Evolutionary conservation across 1,284 basidiomycete species (phyloP), one percentile per base, ranked within the genome.

Genomic region (Tilletia caries): DNA sequence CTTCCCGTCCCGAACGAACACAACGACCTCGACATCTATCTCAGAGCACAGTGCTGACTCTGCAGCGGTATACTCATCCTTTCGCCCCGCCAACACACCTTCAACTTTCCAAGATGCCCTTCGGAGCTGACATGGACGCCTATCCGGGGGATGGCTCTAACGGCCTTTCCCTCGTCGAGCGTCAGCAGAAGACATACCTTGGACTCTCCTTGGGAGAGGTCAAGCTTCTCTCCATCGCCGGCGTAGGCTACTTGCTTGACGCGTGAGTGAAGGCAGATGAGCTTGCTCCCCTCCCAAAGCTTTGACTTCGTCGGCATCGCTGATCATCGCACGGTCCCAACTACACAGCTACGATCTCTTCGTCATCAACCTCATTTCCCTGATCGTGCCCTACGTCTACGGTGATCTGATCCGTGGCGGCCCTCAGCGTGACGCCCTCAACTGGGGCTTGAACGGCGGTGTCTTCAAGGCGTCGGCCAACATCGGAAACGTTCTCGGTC

Each of bases 331-430:
- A 10, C 37, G 8, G 10, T 15, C 15, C 8, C 37, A 41, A 6
- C 37, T 15, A 6, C 8, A 41, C 37, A 41, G 37, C 25, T 80
- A 78, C 73, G 79, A 80, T 48, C 70, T 80, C 23, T 80, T 80
- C 76, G 79, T 80, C 70, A 78, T 80, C 76, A 80, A 80, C 74
- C 74, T 80, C 67, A 78, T 79, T 69, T 78, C 79, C 71, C 66
- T 77, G 15, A 76, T 80, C 75, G 74, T 80, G 66, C 75, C 77
- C 43, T 64, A 73, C 58, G 76, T 77, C 64, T 80, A 80, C 73
- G 15, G 37, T 15, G 37, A 10, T 2, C 37, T 15, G 10, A 15
- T 15, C 37, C 8, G 15, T 15, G 8, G 73, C 74, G 2, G 50
- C n/a, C 6, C 70, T 66, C 33, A 13, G 60, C n/a, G 67, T 70